Evolutionary conservation across 2,329 filamentous ascomycete genomes (phyloP).

Genomic region (Alternaria infectoria): DNA sequence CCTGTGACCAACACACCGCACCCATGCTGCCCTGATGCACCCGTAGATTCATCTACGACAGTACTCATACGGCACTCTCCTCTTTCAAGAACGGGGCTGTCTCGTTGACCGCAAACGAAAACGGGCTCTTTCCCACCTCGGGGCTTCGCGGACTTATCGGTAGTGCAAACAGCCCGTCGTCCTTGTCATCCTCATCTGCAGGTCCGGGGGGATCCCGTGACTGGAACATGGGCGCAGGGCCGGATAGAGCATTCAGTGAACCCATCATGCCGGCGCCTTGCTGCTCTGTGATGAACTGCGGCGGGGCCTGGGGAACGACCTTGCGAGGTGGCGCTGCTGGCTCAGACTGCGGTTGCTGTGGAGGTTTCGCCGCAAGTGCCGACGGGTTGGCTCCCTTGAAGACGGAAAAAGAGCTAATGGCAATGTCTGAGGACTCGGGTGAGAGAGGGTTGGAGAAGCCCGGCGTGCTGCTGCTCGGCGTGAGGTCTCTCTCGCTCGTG

Average conservation of each 20-base stretch:
- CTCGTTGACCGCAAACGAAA: slow-evolving; percentile 60
- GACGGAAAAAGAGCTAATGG: slow-evolving; percentile 65
- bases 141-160: slow-evolving; percentile 86
- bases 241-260: slow-evolving; percentile 54
- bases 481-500: slow-evolving; percentile 72
- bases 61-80: slow-evolving; percentile 34
- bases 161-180: slow-evolving; percentile 86
- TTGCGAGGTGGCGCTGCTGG: slow-evolving; percentile 37
- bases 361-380: slow-evolving; percentile 51
- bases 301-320: slow-evolving; percentile 42
- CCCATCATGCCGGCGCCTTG: slow-evolving; percentile 50
- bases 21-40: neutral
- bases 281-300: slow-evolving; percentile 49
- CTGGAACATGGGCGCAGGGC: slow-evolving; percentile 36
- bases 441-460: slow-evolving; percentile 60
- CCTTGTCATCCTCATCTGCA: slow-evolving; percentile 59
- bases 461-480: slow-evolving; percentile 48
- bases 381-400: slow-evolving; percentile 59
- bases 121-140: slow-evolving; percentile 84
- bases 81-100: slow-evolving; percentile 42
- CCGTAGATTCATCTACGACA: neutral
- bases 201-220: slow-evolving; percentile 40
- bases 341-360: slow-evolving; percentile 42
- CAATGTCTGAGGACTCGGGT: slow-evolving; percentile 67
- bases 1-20: slow-evolving; percentile 1